These are phyloP conservation scores for Tetrahymena thermophila DNA, from an alignment of 73 alveolate genomes.

Conservation along the genomic window DNA sequence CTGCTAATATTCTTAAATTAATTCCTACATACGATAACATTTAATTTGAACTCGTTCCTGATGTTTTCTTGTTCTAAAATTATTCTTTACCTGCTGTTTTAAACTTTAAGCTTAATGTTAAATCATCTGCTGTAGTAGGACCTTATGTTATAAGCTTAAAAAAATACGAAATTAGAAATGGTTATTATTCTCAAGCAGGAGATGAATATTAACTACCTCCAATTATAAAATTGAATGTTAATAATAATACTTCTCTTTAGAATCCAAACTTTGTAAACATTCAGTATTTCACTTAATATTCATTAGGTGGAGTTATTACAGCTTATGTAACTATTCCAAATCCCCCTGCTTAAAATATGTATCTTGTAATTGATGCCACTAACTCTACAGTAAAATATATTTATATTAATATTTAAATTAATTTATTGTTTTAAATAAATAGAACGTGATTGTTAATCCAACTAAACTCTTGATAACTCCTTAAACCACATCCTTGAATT, in stretches of 20 bases:
- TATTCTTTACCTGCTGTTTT: background rate
- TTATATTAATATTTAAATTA: background rate
- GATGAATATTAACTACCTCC: background rate
- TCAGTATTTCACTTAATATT: background rate
- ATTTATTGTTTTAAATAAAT: background rate
- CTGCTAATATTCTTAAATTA: background rate
- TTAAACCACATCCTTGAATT: background rate
- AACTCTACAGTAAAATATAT: background rate
- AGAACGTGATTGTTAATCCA: background rate
- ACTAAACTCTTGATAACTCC: background rate
- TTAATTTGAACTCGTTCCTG: background rate
- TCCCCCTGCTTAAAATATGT: background rate
- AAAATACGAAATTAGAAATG: background rate
- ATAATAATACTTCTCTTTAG: background rate
- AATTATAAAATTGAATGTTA: background rate
- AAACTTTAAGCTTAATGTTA: background rate
- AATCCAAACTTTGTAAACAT: background rate
- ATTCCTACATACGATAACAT: background rate
- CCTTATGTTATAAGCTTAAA: background rate
- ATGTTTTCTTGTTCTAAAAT: background rate
- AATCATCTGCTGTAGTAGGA: background rate
- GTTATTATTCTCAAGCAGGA: background rate
- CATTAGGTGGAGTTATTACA: background rate
- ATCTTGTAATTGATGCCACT: background rate
- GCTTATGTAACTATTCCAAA: background rate